A percentile compares a stretch with the other conserved stretches of the same genome.
These are phyloP conservation scores for Prunus mume DNA, from an alignment of 306 rosid genomes.

Conservation along the genomic window DNA sequence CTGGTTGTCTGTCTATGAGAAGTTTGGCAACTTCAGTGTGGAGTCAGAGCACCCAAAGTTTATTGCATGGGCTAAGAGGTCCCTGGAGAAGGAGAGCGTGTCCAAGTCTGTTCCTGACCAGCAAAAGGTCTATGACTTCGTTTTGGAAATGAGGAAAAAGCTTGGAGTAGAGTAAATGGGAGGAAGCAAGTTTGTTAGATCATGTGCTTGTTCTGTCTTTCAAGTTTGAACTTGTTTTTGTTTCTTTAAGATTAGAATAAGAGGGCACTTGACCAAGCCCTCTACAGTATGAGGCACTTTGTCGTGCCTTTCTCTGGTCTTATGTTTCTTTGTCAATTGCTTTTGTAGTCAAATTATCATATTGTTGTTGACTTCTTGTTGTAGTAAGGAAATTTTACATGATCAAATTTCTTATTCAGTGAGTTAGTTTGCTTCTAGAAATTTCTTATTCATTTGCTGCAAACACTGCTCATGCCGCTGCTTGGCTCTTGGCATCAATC, in stretches of 20 bases:
- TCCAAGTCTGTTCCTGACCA: conserved; percentile 35
- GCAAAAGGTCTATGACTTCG: conserved; percentile 14
- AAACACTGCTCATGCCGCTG: too few relatives aligned
- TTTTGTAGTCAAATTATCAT: background rate
- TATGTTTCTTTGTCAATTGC: background rate
- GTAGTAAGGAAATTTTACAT: background rate
- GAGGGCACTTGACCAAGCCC: background rate
- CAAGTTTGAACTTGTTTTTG: background rate
- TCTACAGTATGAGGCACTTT: background rate
- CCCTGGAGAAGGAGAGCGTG: conserved; percentile 13
- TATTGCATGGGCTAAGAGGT: conserved; percentile 15
- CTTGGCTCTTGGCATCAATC: too few relatives aligned
- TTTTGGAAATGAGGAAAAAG: conserved; percentile 4
- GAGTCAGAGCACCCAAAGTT: conserved; percentile 12
- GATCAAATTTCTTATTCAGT: background rate
- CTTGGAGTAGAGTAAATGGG: conserved; percentile 15
- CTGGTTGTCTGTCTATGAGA: conserved; percentile 11
- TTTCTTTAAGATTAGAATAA: background rate
- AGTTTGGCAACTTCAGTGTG: conserved; percentile 5
- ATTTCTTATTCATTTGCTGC: too few relatives aligned
- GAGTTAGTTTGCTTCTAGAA: background rate
- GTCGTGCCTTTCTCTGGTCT: background rate
- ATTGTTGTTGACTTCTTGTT: background rate
- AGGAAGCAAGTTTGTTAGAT: background rate
- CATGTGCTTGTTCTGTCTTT: background rate